A percentile compares a stretch with the other conserved stretches of the same genome.
Conservation (phyloP, 306 rosid genomes). For the Sechiopsis laciniata region DNA sequence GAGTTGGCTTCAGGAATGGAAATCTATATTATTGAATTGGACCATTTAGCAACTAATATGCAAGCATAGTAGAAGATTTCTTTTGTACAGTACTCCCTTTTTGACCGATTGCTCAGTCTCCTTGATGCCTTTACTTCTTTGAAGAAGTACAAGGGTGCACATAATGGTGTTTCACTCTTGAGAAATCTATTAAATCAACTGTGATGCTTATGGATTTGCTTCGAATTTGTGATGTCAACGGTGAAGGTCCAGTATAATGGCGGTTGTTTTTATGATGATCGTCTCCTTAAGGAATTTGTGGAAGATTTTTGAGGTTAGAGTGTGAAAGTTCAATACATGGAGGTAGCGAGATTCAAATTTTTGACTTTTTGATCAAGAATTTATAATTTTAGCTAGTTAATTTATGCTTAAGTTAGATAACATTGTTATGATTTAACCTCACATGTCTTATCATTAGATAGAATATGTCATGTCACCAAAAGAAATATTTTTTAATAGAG, state of each 20-base stretch:
- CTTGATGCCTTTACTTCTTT: background rate
- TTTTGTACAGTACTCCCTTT: background rate
- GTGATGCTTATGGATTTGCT: background rate
- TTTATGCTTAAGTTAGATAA: no score
- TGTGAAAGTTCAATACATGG: no score
- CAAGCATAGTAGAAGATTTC: slow-evolving; percentile 32
- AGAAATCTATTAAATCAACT: background rate
- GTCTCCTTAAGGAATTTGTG: background rate
- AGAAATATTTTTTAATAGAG: no score
- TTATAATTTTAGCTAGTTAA: no score
- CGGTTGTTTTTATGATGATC: background rate
- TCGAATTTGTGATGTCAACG: background rate
- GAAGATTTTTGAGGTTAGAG: background rate
- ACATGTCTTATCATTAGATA: no score
- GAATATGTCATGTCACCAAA: no score
- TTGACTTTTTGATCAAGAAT: no score
- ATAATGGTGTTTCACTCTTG: background rate
- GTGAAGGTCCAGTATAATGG: background rate
- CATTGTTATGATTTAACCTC: no score
- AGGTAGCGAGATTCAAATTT: no score
- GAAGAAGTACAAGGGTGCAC: background rate
- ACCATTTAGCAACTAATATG: slow-evolving; percentile 27
- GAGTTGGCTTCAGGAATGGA: slow-evolving; percentile 38
- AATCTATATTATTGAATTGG: slow-evolving; percentile 29
- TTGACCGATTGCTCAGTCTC: background rate